Conservation (phyloP, 2,329 filamentous ascomycete genomes). For the Venturia oleaginea region DNA sequence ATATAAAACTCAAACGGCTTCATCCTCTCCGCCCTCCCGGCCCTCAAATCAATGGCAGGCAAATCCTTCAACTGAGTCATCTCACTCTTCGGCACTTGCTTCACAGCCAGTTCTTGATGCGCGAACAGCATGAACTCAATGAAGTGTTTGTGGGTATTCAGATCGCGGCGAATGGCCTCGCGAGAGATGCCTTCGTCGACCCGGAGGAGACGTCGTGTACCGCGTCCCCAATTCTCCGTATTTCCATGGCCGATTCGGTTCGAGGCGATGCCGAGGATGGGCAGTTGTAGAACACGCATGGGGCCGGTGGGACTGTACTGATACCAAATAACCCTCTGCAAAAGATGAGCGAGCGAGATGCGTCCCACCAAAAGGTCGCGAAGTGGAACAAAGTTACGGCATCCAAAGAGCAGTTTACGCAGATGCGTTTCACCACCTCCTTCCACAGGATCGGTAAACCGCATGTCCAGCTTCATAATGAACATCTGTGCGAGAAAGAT, state of each 20-base stretch:
- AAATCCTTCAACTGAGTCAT: background rate
- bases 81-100: background rate
- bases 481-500: conserved; percentile 56
- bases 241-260: conserved; percentile 3
- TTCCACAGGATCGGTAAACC: conserved; percentile 54
- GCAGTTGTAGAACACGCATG: background rate
- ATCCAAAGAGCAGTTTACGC: conserved; percentile 37
- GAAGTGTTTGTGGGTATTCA: conserved; percentile 2
- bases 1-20: conserved; percentile 2
- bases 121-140: conserved; percentile 3
- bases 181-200: conserved; percentile 15
- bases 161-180: conserved; percentile 12
- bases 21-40: background rate
- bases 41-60: background rate
- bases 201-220: conserved; percentile 11
- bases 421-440: conserved; percentile 37
- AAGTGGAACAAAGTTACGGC: conserved; percentile 47
- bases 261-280: background rate
- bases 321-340: conserved; percentile 52
- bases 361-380: conserved; percentile 52
- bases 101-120: background rate
- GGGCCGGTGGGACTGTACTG: conserved; percentile 29
- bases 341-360: conserved; percentile 43
- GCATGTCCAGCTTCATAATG: conserved; percentile 63
- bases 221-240: conserved; percentile 11